Base-by-base conservation (phyloP, 495 filamentous ascomycete species). In the Lasiosphaeris hirsuta region DNA sequence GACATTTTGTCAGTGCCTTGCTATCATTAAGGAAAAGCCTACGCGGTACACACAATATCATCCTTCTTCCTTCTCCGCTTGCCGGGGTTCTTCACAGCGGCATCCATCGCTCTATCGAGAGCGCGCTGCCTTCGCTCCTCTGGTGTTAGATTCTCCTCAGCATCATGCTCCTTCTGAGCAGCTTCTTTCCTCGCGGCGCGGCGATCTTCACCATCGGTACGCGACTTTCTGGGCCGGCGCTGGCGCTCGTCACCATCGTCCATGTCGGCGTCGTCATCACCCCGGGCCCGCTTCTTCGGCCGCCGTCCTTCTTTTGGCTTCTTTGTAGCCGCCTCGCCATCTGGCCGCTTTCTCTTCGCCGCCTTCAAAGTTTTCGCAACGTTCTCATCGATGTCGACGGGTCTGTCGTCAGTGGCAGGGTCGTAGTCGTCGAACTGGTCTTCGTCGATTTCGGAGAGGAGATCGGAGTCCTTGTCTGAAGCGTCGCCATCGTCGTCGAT, bases 371-470 rank as follows among this genome's bases (percentile, higher is more conserved):
- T 88, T 48, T 75, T 76, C 54, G 94, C 80, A 38, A 90, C 90
- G 48, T 90, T 89, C 60, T 95, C 90, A 63, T 97, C 95, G 57
- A 97, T 90, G 14, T 89, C 86, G 30, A 94, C 81, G 9, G 86
- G 86, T 35, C 86, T 83, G 59, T 92, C 89, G 51, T 93, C 88
- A 63, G 92, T 84, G 54, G 80, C 81, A 0, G 88, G 88, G 64
- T 97, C 90, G 72, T 96, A 96, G 62, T 96, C 85, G 44, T 78
- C 89, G 72, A 99, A 96, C 69, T 95, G 86, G 44, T 87, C 88
- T 68, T 97, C 94, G 71, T 97, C 95, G 63, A 98, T 87, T 69
- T 98, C 94, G 9, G 92, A 97, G 13, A 96, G 83, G 51, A 89
- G 83, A n/a, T 80, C 77, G 10, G 89, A 90, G 35, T 93, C 90